Conservation (phyloP, 2,329 filamentous ascomycete species). For the Aspergillus aculeatus region DNA sequence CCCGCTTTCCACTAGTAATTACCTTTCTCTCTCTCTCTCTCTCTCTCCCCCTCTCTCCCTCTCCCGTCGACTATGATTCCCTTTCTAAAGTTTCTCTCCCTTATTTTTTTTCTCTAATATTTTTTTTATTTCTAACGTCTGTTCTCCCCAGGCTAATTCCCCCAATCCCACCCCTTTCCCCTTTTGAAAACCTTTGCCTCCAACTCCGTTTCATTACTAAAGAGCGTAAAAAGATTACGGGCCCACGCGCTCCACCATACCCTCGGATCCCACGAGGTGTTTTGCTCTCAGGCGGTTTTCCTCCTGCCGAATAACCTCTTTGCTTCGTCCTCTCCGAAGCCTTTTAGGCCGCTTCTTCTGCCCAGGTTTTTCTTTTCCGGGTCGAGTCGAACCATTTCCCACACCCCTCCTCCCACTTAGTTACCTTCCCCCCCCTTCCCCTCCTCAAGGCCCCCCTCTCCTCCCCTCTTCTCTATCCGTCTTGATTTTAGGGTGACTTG, state of each 20-base stretch:
- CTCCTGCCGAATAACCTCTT: conserved; percentile 27
- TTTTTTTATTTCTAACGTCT: background rate
- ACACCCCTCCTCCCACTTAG: background rate
- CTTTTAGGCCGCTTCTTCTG: conserved; percentile 34
- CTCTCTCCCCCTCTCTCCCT: background rate
- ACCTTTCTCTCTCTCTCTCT: background rate
- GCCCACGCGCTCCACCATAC: conserved; percentile 33
- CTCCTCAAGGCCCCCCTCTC: too few relatives aligned
- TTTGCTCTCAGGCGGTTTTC: conserved; percentile 20
- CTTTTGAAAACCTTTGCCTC: conserved; percentile 2
- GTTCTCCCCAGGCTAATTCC: background rate
- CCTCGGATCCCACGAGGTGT: conserved; percentile 42
- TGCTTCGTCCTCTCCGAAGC: conserved; percentile 19
- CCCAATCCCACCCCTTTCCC: background rate
- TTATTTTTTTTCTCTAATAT: background rate
- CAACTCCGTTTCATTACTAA: conserved; percentile 13
- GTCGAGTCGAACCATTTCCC: conserved; percentile 27
- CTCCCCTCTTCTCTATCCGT: conserved; percentile 10
- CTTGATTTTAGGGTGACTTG: conserved; percentile 27
- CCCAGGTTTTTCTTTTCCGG: conserved; percentile 28
- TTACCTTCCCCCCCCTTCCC: background rate
- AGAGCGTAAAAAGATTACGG: conserved; percentile 24
- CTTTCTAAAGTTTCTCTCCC: background rate
- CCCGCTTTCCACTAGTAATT: conserved; percentile 9
- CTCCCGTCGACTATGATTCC: conserved; percentile 4